phyloP scores from a whole-genome alignment of 495 filamentous ascomycete genomes.

The Penicillium pancosmium region DNA sequence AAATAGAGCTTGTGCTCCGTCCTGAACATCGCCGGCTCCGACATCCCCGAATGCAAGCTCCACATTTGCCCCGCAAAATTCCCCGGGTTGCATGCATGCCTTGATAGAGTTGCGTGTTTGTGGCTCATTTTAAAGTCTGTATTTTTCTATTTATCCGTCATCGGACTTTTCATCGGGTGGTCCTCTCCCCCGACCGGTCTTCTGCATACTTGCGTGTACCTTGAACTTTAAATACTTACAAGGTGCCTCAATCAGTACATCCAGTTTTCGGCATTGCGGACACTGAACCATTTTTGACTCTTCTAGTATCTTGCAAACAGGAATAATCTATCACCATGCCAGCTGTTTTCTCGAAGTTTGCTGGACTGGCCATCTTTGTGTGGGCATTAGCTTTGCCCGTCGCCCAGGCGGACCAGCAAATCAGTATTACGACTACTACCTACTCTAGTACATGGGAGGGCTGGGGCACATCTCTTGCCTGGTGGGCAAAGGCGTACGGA shows the following conservation, averaged over 20 bases:
- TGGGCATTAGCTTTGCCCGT: slow-evolving; percentile 4
- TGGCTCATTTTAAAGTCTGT: neutral
- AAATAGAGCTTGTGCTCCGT: neutral
- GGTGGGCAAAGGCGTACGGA: slow-evolving; percentile 20
- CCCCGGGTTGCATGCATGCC: neutral
- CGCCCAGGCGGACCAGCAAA: slow-evolving; percentile 7
- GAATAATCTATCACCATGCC: slow-evolving; percentile 1
- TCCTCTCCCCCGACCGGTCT: neutral
- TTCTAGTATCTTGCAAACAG: neutral
- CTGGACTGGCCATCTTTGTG: neutral
- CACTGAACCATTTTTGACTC: neutral
- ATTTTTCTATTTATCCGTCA: neutral
- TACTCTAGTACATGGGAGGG: slow-evolving; percentile 14
- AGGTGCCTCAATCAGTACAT: neutral
- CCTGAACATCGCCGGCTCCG: neutral
- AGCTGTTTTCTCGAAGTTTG: neutral
- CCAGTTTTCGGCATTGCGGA: no score
- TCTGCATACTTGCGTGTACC: neutral
- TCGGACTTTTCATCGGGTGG: slow-evolving; percentile 1
- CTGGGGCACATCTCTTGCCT: slow-evolving; percentile 20
- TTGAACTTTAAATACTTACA: neutral
- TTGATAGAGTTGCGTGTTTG: slow-evolving; percentile 1
- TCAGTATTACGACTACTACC: slow-evolving; percentile 11
- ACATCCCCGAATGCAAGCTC: neutral
- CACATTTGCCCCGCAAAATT: slow-evolving; percentile 3